A percentile compares a stretch with the other conserved stretches of the same genome.
phyloP scores from a whole-genome alignment of 108 stramenopile species.

The Fistulifera solaris region DNA sequence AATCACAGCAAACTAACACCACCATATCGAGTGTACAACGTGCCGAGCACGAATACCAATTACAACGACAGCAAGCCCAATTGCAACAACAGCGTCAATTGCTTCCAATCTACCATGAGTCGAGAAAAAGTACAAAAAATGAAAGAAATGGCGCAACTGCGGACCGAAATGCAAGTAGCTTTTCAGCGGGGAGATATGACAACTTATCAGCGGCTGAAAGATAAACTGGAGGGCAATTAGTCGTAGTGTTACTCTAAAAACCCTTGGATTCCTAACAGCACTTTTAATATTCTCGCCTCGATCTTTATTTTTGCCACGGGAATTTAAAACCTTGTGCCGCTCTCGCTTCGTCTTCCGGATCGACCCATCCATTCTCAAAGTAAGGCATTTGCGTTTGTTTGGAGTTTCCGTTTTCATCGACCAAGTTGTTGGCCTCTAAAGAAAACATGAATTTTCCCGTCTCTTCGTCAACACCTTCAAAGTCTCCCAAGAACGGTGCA shows the following conservation, averaged over 20 bases:
- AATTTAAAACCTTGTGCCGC: constrained; percentile 44
- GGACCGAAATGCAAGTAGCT: constrained; percentile 73
- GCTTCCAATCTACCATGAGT: constrained; percentile 42
- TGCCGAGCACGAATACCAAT: constrained; percentile 33
- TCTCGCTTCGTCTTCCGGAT: constrained; percentile 44
- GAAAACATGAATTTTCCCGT: constrained; percentile 81
- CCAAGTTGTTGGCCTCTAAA: constrained; percentile 80
- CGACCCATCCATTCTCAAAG: constrained; percentile 82
- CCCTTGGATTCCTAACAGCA: too few species aligned
- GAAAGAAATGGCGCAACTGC: constrained; percentile 61
- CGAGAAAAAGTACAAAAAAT: constrained; percentile 64
- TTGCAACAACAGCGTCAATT: constrained; percentile 6
- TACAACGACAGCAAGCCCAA: constrained; percentile 27
- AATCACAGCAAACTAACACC: constrained; percentile 21
- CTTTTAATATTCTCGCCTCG: too few species aligned
- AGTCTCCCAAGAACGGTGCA: constrained; percentile 77
- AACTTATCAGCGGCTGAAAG: constrained; percentile 52
- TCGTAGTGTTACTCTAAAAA: neutral
- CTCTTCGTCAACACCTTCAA: constrained; percentile 72
- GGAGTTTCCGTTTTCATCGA: constrained; percentile 69
- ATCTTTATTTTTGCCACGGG: constrained; percentile 34
- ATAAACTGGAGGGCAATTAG: constrained; percentile 50
- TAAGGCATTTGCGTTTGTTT: constrained; percentile 84
- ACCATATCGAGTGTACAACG: constrained; percentile 15
- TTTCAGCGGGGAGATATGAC: constrained; percentile 73